Percentiles rank a stretch among this genome's conserved stretches.
Conservation (phyloP, 2,329 filamentous ascomycete genomes). For the Ophiostoma populinum region DNA sequence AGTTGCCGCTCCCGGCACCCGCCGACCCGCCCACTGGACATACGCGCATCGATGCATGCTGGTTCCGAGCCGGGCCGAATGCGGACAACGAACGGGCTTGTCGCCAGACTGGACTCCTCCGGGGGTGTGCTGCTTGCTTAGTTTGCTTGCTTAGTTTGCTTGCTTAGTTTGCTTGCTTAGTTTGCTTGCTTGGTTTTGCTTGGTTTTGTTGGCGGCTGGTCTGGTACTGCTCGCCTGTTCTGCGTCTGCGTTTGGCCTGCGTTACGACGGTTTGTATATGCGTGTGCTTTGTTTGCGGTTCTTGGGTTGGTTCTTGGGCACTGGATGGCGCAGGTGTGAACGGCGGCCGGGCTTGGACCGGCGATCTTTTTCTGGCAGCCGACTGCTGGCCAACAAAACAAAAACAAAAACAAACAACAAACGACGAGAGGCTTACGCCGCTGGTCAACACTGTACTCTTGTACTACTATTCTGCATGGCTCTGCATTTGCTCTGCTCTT, state of each 20-base stretch:
- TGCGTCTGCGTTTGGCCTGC: background rate
- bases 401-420: too few species aligned
- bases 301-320: too few species aligned
- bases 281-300: too few species aligned
- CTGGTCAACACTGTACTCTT: too few species aligned
- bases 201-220: background rate
- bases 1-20: conserved; percentile 21
- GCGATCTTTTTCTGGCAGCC: too few species aligned
- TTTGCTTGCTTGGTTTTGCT: conserved; percentile 7
- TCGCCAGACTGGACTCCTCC: conserved; percentile 13
- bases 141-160: conserved; percentile 7
- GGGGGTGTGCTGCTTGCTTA: conserved; percentile 10
- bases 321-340: too few species aligned
- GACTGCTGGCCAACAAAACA: too few species aligned
- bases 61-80: conserved; percentile 1
- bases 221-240: background rate
- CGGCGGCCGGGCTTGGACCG: too few species aligned
- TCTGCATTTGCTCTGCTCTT: background rate
- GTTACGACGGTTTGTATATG: too few species aligned
- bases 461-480: too few species aligned
- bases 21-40: background rate
- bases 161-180: conserved; percentile 7
- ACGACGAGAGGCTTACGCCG: too few species aligned
- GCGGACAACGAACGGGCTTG: conserved; percentile 8
- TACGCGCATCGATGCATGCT: conserved; percentile 8